Evolutionary conservation across 2,329 filamentous ascomycete species (phyloP).

Genomic region (Alternaria tenuissima): DNA sequence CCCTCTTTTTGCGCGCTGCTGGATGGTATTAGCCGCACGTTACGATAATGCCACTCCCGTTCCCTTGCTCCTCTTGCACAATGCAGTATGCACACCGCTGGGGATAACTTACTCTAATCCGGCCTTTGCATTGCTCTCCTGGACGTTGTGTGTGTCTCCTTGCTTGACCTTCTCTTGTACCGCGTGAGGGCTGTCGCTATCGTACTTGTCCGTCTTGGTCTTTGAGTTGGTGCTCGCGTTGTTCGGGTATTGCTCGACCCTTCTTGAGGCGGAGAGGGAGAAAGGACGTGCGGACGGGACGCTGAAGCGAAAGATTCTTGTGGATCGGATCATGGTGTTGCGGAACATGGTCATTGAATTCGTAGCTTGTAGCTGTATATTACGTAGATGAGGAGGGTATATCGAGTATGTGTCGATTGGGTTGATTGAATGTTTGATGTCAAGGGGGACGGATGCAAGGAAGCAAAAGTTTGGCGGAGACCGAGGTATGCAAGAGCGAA

Average conservation of each 20-base stretch:
- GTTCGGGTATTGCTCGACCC: conserved; percentile 25
- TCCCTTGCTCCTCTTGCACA: not conserved
- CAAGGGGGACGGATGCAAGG: not conserved
- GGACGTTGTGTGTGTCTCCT: conserved; percentile 47
- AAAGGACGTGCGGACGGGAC: conserved; percentile 21
- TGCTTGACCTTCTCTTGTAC: conserved; percentile 39
- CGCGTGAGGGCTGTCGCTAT: conserved; percentile 37
- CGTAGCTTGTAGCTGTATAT: not conserved
- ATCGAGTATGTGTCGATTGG: not conserved
- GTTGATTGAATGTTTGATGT: not conserved
- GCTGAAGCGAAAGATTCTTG: conserved; percentile 11
- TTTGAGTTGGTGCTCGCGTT: conserved; percentile 30
- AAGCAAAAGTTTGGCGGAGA: not conserved
- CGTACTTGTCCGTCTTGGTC: conserved; percentile 34
- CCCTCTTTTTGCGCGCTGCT: conserved; percentile 38
- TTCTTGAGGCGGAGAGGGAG: conserved; percentile 20
- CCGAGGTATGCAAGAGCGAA: conserved; percentile 5
- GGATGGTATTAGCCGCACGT: conserved; percentile 8
- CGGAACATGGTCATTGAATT: conserved; percentile 19
- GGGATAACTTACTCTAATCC: conserved; percentile 45
- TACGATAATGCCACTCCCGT: not conserved
- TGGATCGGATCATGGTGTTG: conserved; percentile 17
- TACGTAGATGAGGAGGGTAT: not conserved
- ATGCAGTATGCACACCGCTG: not conserved
- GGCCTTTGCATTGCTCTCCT: conserved; percentile 38